phyloP scores from a whole-genome alignment of 306 rosid genomes.

The Glycine tomentella region DNA sequence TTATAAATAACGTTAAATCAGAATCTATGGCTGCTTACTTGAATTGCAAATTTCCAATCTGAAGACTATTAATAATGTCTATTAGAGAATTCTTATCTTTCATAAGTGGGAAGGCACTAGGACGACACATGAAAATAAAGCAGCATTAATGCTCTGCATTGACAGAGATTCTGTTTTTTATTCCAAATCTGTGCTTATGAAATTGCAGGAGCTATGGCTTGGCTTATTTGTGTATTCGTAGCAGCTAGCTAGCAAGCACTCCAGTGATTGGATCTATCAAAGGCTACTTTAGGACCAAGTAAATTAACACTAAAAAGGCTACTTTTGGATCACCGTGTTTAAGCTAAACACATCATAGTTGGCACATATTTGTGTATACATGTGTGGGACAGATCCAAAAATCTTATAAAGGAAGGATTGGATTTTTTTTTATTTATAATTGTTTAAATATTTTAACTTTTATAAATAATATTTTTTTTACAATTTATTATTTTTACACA shows the following conservation, averaged over 20 bases:
- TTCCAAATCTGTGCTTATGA: background rate
- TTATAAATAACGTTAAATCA: too few relatives aligned
- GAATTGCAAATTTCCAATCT: background rate
- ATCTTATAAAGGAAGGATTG: too few relatives aligned
- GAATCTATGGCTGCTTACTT: too few relatives aligned
- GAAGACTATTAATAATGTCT: background rate
- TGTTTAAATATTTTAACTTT: too few relatives aligned
- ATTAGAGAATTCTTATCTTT: background rate
- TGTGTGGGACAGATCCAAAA: background rate
- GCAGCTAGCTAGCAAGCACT: background rate
- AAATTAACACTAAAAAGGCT: constrained; percentile 31
- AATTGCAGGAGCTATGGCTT: background rate
- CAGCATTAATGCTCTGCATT: background rate
- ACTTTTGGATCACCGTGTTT: constrained; percentile 40
- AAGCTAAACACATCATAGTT: background rate
- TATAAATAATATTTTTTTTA: too few relatives aligned
- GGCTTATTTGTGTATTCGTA: background rate
- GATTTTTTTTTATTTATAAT: too few relatives aligned
- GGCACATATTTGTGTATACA: background rate
- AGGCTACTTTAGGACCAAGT: constrained; percentile 21
- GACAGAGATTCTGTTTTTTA: background rate
- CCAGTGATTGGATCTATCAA: constrained; percentile 4
- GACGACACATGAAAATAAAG: background rate
- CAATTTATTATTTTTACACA: too few relatives aligned
- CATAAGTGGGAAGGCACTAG: constrained; percentile 6